A percentile compares a stretch with the other conserved stretches of the same genome.
phyloP scores from a whole-genome alignment of 2,329 filamentous ascomycete genomes.

The Verticillium nubilum region DNA sequence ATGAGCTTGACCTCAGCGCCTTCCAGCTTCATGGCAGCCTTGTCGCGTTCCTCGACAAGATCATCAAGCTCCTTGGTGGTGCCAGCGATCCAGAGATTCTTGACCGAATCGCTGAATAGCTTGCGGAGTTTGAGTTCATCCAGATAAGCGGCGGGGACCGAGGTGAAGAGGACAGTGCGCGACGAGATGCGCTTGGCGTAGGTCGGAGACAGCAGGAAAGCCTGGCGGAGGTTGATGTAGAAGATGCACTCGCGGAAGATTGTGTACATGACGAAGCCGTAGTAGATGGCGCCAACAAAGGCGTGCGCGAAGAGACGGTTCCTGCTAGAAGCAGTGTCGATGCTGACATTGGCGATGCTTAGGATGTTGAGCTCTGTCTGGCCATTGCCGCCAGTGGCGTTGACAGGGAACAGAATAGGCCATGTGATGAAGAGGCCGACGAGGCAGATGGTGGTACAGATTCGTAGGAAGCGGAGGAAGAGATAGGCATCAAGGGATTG shows the following conservation, averaged over 20 bases:
- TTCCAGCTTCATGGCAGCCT: conserved; percentile 76
- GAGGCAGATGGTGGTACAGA: conserved; percentile 69
- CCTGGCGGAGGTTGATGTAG: conserved; percentile 89
- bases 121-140: conserved; percentile 70
- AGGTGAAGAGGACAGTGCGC: conserved; percentile 82
- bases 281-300: conserved; percentile 77
- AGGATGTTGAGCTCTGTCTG: conserved; percentile 68
- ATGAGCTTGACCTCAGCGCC: conserved; percentile 82
- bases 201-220: conserved; percentile 79
- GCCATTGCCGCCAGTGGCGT: conserved; percentile 70
- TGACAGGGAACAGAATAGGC: conserved; percentile 81
- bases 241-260: conserved; percentile 84
- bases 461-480: conserved; percentile 78
- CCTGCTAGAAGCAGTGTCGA: conserved; percentile 39
- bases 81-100: conserved; percentile 77
- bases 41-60: conserved; percentile 74
- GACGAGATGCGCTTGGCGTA: conserved; percentile 85
- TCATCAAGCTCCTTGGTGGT: conserved; percentile 75
- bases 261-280: conserved; percentile 81
- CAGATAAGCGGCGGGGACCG: conserved; percentile 74
- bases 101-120: conserved; percentile 78
- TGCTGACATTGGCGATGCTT: conserved; percentile 69
- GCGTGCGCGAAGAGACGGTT: conserved; percentile 76
- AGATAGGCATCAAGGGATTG: conserved; percentile 84
- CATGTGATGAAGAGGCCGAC: conserved; percentile 80